Base-by-base conservation (phyloP, 768 basidiomycete species). In the Suillus variegatus region DNA sequence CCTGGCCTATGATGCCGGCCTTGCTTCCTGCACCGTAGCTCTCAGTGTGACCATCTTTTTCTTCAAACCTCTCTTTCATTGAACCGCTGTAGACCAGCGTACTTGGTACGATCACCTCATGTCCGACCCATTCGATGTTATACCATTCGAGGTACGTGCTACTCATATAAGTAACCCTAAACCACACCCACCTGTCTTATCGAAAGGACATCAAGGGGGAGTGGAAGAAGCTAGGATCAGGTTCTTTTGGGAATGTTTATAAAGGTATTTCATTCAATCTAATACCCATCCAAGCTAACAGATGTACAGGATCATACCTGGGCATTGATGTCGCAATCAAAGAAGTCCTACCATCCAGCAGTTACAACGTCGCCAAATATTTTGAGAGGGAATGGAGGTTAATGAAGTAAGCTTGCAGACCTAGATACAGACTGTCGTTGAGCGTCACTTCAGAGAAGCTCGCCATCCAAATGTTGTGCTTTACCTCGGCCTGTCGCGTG, bases 351-450 rank as follows among this genome's bases (percentile, higher is more conserved):
- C 94, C 94, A 0, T 95, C 92, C 25, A 91, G 79, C 6, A 93
- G 92, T 65, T 98, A 98, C 78, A 94, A 97, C 71, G 95, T 97
- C 43, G 85, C 90, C 71, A 99, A 99, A 78, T 99, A 99, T 81
- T 97, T 99, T 76, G 94, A 97, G 73, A 86, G 97, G n/a, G 97
- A 99, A 83, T 97, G 95, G 94, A 85, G 93, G 38, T 86, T 99
- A 38, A 97, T 98, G 95, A 94, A 95, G 84, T 86, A 72, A 66
- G 78, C 70, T 1, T 43, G 25, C 32, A 32, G 32, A 32, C 32
- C 28, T 10, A 8, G 35, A 61, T 28, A 46, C 66, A 72, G 51
- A 73, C 44, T 0, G 32, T 9, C 32, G 22, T 36, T 54, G 18
- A 22, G n/a, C 57, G 6, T 58, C 10, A 25, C 57, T 5, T 28